Evolutionary conservation across 106 monocot genomes (phyloP).

Genomic region (Acanthochlamys bracteata): DNA sequence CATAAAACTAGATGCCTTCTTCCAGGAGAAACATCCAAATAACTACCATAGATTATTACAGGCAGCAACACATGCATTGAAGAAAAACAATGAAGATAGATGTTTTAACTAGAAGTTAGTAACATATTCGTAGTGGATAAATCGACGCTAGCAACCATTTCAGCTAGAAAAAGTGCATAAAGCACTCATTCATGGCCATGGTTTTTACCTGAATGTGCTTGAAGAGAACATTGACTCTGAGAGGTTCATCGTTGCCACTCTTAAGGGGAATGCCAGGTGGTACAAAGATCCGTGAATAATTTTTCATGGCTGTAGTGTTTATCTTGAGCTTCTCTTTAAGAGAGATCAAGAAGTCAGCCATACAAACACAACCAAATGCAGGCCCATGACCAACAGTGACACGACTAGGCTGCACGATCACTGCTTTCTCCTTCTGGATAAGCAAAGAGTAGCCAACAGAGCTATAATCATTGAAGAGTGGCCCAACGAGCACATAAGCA

Average conservation of each 20-base stretch:
- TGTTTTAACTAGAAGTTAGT: too few species aligned
- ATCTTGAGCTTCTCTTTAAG: slow-evolving; percentile 24
- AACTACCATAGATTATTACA: too few species aligned
- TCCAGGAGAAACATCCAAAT: too few species aligned
- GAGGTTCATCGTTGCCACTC: slow-evolving; percentile 18
- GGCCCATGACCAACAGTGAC: slow-evolving; percentile 31
- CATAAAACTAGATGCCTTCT: too few species aligned
- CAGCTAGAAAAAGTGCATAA: too few species aligned
- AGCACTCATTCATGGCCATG: too few species aligned
- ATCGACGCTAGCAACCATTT: too few species aligned
- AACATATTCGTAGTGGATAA: too few species aligned
- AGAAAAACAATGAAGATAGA: too few species aligned
- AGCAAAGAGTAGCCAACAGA: slow-evolving; percentile 36
- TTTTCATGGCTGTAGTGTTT: slow-evolving; percentile 33
- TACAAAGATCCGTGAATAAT: slow-evolving; percentile 30
- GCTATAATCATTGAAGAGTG: slow-evolving; percentile 45
- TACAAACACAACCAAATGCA: slow-evolving; percentile 35
- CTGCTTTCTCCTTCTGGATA: slow-evolving; percentile 40
- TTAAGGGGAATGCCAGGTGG: slow-evolving; percentile 13
- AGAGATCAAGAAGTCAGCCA: slow-evolving; percentile 37
- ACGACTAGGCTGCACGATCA: slow-evolving; percentile 38
- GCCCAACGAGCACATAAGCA: slow-evolving; percentile 30
- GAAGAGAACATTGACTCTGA: slow-evolving; percentile 42
- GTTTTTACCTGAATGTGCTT: slow-evolving; percentile 44
- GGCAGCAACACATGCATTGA: too few species aligned